Percentiles rank a stretch among this genome's conserved stretches.
phyloP scores from a whole-genome alignment of 176 grass and related monocot species.

The Elaeis guineensis region DNA sequence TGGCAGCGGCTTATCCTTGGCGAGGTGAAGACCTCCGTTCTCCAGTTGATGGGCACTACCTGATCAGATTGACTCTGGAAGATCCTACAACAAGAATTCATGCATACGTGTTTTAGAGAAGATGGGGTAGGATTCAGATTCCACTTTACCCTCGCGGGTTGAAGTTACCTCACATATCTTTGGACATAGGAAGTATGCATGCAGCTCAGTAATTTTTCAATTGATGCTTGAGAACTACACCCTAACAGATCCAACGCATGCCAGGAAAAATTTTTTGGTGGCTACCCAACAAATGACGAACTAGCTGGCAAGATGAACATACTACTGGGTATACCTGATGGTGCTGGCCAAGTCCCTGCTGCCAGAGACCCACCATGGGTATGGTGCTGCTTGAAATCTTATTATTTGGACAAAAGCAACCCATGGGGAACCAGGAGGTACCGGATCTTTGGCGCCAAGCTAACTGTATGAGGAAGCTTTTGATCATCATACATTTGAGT shows the following conservation, averaged over 20 bases:
- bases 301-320: constrained; percentile 51
- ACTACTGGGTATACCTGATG: constrained; percentile 45
- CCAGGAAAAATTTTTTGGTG: constrained; percentile 69
- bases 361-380: constrained; percentile 62
- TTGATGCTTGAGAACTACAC: too few relatives aligned
- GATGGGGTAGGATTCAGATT: constrained; percentile 49
- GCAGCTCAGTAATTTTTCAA: too few relatives aligned
- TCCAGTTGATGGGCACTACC: constrained; percentile 19
- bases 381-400: constrained; percentile 70
- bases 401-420: constrained; percentile 30
- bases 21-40: constrained; percentile 22
- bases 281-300: constrained; percentile 18
- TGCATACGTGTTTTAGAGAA: constrained; percentile 41
- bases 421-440: constrained; percentile 56
- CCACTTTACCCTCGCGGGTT: neutral
- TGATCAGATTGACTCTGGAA: constrained; percentile 49
- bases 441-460: constrained; percentile 36
- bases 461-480: constrained; percentile 28
- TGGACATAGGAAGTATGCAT: too few relatives aligned
- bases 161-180: too few relatives aligned
- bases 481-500: too few relatives aligned
- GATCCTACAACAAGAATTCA: constrained; percentile 81
- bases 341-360: neutral
- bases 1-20: constrained; percentile 55
- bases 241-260: neutral